Base-by-base conservation (phyloP, 179 eudicot species). In the Amaranthus tricolor region DNA sequence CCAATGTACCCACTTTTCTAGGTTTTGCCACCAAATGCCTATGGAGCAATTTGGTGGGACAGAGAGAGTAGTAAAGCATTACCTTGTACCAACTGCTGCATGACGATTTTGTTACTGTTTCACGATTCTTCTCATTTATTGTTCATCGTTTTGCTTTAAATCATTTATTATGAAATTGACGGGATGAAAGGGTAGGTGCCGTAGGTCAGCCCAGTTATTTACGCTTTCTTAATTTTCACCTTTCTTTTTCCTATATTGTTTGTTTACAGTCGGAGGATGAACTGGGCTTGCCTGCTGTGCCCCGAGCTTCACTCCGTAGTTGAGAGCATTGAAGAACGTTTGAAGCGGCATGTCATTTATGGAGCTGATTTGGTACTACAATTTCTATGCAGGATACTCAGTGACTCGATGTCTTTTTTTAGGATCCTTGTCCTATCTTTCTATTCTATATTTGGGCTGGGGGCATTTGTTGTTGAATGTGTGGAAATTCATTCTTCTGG, bases 251-350 rank as follows among this genome's bases (percentile, higher is more conserved):
- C 40, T 31, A 31, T 31, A 2, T 31, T 2, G 40, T 31, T 31
- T 43, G 73, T 75, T 71, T 40, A 68, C 93, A 92, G 98, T 80
- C 74, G 21, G 96, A 87, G 67, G 96, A 94, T 83, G 98, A 92
- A 72, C 76, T 87, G 70, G 97, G 93, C 50, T 81, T 94, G 63
- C 98, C 97, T 59, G 82, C 96, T 56, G 97, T 88, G 47, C 97
- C 98, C 6, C 88, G 85, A 15, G 91, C 96, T 16, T 88, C 97
- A 59, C 86, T 92, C 50, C 98, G 97, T 58, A 88, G 87, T 61
- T 94, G 40, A 89, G 82, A 65, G 17, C 19, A 58, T 10, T 61
- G 54, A 69, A 54, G 77, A 19, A 47, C 54, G 24, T 62, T 43
- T 47, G n/a, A 17, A 19, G 16, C 45, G 71, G 43, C 5, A n/a